Percentiles rank a stretch among this genome's conserved stretches.
phyloP scores from a whole-genome alignment of 2,329 filamentous ascomycete species.

The Thielaviopsis populi region DNA sequence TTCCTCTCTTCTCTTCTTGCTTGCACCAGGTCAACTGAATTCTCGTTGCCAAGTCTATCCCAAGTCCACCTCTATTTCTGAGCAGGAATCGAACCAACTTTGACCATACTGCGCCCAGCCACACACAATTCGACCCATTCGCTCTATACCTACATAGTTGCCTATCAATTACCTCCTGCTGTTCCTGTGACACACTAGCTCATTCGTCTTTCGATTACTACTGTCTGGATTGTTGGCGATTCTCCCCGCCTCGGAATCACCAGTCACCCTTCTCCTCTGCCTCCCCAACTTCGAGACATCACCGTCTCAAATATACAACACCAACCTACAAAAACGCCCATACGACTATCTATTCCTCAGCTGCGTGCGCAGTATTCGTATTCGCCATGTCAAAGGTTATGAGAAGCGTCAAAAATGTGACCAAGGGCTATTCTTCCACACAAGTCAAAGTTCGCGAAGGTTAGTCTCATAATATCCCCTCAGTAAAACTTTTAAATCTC shows the following conservation, averaged over 20 bases:
- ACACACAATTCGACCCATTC: background rate
- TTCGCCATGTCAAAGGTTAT: conserved; percentile 85
- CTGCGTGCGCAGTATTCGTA: conserved; percentile 13
- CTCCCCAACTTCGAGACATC: background rate
- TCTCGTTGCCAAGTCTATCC: background rate
- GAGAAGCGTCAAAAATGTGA: conserved; percentile 96
- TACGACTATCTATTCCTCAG: background rate
- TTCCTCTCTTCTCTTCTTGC: background rate
- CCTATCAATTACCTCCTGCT: background rate
- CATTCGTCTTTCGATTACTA: background rate
- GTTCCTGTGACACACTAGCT: background rate
- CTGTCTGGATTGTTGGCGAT: background rate
- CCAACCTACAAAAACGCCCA: background rate
- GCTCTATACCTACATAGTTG: background rate
- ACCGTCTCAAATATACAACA: background rate
- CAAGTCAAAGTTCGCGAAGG: conserved; percentile 98
- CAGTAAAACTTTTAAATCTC: no score
- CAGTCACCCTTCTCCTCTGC: background rate
- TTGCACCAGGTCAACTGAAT: background rate
- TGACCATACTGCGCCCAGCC: background rate
- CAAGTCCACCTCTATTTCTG: background rate
- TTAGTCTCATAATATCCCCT: conserved; percentile 30
- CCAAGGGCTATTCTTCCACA: conserved; percentile 90
- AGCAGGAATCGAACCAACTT: background rate
- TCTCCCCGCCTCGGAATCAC: background rate